Conservation (phyloP, 495 filamentous ascomycete genomes). For the Usnea hakonensis region DNA sequence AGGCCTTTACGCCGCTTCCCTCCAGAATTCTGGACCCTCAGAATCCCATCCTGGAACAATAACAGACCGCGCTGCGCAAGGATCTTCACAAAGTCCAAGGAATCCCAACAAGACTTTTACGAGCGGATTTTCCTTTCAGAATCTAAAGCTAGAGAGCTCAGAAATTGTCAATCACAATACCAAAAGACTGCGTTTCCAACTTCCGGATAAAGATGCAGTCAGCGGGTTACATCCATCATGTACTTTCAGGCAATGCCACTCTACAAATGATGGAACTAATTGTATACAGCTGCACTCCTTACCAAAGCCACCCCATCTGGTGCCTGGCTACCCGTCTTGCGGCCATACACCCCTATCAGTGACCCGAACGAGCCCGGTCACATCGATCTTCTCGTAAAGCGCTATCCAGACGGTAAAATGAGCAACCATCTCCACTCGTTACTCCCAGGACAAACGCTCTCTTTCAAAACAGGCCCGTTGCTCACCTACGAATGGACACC, state of each 20-base stretch:
- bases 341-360: slow-evolving; percentile 56
- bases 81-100: neutral
- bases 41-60: neutral
- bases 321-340: slow-evolving; percentile 19
- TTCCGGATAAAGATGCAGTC: slow-evolving; percentile 47
- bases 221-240: slow-evolving; percentile 37
- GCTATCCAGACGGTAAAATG: slow-evolving; percentile 55
- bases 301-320: neutral
- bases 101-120: neutral
- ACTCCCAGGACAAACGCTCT: slow-evolving; percentile 49
- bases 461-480: slow-evolving; percentile 41
- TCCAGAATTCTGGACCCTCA: neutral
- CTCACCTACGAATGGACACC: slow-evolving; percentile 47
- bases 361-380: slow-evolving; percentile 45
- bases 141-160: neutral
- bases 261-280: too few relatives aligned
- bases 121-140: neutral
- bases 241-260: too few relatives aligned
- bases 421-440: slow-evolving; percentile 55
- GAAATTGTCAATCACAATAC: slow-evolving; percentile 80
- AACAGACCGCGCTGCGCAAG: neutral
- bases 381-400: slow-evolving; percentile 55
- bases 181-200: slow-evolving; percentile 74
- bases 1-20: neutral
- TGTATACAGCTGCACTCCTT: neutral